Evolutionary conservation across 352 stramenopile genomes (phyloP).

Genomic region (Aphanomyces invadans): DNA sequence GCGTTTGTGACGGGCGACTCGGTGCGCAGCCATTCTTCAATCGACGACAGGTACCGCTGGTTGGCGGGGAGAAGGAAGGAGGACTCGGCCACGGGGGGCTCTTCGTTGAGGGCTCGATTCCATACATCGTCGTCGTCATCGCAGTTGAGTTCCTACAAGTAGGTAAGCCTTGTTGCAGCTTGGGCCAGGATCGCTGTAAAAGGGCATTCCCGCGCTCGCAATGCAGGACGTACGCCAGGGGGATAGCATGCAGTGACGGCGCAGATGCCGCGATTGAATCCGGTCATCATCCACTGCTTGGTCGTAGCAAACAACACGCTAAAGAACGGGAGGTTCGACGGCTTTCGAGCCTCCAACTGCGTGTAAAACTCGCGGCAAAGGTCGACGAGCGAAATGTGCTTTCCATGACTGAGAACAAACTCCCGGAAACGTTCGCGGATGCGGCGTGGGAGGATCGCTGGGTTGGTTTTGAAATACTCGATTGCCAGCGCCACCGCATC

Average conservation of each 20-base stretch:
- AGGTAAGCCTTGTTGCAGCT: too few species aligned
- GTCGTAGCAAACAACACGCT: neutral
- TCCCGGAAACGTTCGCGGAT: neutral
- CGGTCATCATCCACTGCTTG: neutral
- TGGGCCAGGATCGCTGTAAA: too few species aligned
- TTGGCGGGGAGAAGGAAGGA: neutral
- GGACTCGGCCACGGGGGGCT: neutral
- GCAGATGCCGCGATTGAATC: neutral
- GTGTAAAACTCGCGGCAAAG: conserved; percentile 5
- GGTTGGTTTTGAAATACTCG: conserved; percentile 13
- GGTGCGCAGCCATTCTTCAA: conserved; percentile 7
- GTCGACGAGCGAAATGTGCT: neutral
- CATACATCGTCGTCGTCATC: neutral
- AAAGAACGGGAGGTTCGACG: conserved; percentile 2
- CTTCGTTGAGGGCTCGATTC: neutral
- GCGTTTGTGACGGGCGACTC: conserved; percentile 8
- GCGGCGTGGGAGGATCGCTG: neutral
- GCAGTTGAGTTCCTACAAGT: too few species aligned
- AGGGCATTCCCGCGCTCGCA: too few species aligned
- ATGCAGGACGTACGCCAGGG: neutral
- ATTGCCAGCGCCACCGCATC: neutral
- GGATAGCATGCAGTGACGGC: neutral
- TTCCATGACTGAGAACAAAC: neutral
- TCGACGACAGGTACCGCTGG: conserved; percentile 1
- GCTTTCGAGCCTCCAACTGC: neutral